A percentile compares a stretch with the other conserved stretches of the same genome.
phyloP scores from a whole-genome alignment of 2,329 filamentous ascomycete species.

The Aspergillus calidoustus region DNA sequence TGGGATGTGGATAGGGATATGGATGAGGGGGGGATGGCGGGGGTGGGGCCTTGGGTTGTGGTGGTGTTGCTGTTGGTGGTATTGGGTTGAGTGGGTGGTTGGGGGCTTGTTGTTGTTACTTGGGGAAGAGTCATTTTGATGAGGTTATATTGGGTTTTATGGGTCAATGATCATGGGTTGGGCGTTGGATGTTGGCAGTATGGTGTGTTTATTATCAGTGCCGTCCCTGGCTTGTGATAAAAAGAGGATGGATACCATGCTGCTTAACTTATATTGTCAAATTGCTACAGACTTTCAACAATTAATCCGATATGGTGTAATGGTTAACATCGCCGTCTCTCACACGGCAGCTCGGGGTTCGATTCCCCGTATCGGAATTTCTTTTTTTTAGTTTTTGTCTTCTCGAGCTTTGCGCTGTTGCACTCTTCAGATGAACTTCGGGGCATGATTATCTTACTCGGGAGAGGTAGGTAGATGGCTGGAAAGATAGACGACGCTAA shows the following conservation, averaged over 20 bases:
- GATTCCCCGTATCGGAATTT: conserved; percentile 31
- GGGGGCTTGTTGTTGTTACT: neutral
- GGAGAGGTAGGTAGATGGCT: too few species aligned
- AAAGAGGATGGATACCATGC: too few species aligned
- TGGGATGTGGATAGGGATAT: neutral
- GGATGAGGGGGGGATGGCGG: neutral
- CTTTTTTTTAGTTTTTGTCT: neutral
- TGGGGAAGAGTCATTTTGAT: neutral
- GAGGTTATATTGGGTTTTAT: too few species aligned
- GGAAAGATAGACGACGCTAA: neutral
- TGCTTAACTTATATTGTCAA: neutral
- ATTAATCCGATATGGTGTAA: conserved; percentile 28
- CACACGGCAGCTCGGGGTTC: conserved; percentile 35
- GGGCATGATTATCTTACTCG: neutral
- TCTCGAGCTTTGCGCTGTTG: neutral
- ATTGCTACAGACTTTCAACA: neutral
- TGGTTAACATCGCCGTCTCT: conserved; percentile 31
- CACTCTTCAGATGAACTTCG: too few species aligned
- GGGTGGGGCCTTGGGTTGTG: too few species aligned
- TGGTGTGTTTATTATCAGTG: too few species aligned
- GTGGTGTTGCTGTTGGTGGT: too few species aligned
- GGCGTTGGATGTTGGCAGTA: too few species aligned
- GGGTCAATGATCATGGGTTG: too few species aligned
- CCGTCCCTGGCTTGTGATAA: too few species aligned
- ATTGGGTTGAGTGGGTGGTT: neutral